These are phyloP conservation scores for Talaromyces funiculosus DNA, from an alignment of 2,329 filamentous ascomycete genomes.

Conservation along the genomic window DNA sequence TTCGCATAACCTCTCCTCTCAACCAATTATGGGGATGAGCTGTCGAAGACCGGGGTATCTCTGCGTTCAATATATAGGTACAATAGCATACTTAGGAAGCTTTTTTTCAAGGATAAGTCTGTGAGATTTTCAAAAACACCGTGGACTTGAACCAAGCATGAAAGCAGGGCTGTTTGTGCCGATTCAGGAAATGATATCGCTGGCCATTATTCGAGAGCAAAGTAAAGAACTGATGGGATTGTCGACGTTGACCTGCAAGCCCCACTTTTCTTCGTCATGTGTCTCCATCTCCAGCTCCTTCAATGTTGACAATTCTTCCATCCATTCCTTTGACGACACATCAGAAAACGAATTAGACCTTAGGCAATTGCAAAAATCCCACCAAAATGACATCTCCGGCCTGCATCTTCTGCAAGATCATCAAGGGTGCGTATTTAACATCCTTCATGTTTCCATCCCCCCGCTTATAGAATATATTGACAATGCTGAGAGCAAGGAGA, in stretches of 20 bases:
- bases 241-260: background rate
- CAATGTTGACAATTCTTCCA: background rate
- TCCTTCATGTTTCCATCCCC: background rate
- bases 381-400: slow-evolving; percentile 44
- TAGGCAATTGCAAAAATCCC: background rate
- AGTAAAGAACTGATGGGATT: no score
- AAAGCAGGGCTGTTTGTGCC: no score
- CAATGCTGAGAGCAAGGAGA: background rate
- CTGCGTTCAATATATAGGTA: no score
- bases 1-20: no score
- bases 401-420: slow-evolving; percentile 97
- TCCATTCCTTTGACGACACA: background rate
- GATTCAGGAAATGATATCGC: no score
- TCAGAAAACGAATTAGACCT: background rate
- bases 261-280: slow-evolving; percentile 6
- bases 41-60: no score
- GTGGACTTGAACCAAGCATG: no score
- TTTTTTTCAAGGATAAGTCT: no score
- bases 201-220: no score
- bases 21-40: no score
- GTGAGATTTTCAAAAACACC: no score
- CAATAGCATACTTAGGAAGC: no score
- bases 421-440: slow-evolving; percentile 62
- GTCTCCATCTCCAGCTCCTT: background rate
- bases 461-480: background rate